A percentile compares a stretch with the other conserved stretches of the same genome.
These are phyloP conservation scores for Apiotrichum akiyoshidainum DNA, from an alignment of 1,284 basidiomycete genomes.

Conservation along the genomic window DNA sequence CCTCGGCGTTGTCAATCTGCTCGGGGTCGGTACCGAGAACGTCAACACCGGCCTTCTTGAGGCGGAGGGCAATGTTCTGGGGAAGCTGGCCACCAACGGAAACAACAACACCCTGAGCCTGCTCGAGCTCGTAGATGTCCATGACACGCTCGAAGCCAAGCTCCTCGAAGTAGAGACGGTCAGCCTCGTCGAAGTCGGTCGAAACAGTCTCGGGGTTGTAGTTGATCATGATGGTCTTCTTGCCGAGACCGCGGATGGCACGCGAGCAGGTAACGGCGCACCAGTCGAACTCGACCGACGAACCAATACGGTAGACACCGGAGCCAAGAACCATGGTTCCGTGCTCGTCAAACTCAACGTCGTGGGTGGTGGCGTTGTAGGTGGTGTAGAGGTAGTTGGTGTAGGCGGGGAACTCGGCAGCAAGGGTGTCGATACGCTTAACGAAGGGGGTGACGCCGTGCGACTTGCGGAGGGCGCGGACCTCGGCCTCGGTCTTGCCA, in stretches of 20 bases:
- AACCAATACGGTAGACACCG: constrained; percentile 97
- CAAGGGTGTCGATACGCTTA: constrained; percentile 98
- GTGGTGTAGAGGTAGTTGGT: constrained; percentile 99
- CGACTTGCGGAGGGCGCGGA: constrained; percentile 81
- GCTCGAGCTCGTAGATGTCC: constrained; percentile 99
- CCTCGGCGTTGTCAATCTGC: constrained; percentile 95
- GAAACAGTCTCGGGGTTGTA: constrained; percentile 99
- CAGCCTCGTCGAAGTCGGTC: constrained; percentile 98
- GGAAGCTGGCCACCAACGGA: constrained; percentile 97
- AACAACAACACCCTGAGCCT: constrained; percentile 88
- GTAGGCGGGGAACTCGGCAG: constrained; percentile 97
- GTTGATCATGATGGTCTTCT: constrained; percentile 98
- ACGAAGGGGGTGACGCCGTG: constrained; percentile 92
- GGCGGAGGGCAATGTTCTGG: constrained; percentile 95
- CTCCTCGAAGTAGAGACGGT: constrained; percentile 97
- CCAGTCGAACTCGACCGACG: constrained; percentile 99
- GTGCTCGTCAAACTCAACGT: constrained; percentile 92
- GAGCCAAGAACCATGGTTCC: constrained; percentile 99
- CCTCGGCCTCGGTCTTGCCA: constrained; percentile 65
- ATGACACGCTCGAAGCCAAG: constrained; percentile 96
- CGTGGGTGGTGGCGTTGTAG: constrained; percentile 95
- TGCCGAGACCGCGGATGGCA: constrained; percentile 84
- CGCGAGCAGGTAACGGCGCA: constrained; percentile 97
- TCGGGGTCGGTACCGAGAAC: constrained; percentile 95
- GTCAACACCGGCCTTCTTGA: constrained; percentile 85